These are phyloP conservation scores for Acacia confusa DNA, from an alignment of 306 rosid species.

Conservation along the genomic window DNA sequence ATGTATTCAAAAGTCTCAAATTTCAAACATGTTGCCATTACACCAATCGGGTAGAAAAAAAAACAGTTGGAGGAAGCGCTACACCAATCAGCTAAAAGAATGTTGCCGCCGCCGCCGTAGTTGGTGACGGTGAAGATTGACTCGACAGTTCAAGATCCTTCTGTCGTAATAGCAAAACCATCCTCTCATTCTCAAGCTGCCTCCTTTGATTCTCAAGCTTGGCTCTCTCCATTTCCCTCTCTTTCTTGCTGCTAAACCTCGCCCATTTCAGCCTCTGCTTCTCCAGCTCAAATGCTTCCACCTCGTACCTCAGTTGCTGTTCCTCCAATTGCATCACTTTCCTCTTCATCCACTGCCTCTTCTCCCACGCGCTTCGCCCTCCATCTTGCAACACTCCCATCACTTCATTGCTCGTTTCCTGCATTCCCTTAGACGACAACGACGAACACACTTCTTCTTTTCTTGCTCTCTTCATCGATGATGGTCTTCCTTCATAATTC, in stretches of 20 bases:
- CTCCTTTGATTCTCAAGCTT: slow-evolving; percentile 70
- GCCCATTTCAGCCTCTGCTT: slow-evolving; percentile 84
- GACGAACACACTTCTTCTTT: slow-evolving; percentile 34
- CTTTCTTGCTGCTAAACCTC: slow-evolving; percentile 77
- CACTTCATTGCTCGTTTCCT: slow-evolving; percentile 52
- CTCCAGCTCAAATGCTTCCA: slow-evolving; percentile 68
- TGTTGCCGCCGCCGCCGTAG: slow-evolving; percentile 37
- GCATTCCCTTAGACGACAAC: slow-evolving; percentile 33
- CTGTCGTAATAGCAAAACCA: slow-evolving; percentile 61
- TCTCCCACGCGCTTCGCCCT: slow-evolving; percentile 63
- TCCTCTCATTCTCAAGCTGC: slow-evolving; percentile 69
- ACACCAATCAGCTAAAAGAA: slow-evolving; percentile 50
- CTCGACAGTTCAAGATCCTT: slow-evolving; percentile 64
- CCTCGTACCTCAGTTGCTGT: slow-evolving; percentile 49
- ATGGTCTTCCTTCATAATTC: slow-evolving; percentile 39
- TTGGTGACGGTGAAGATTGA: slow-evolving; percentile 41
- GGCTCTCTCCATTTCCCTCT: slow-evolving; percentile 82
- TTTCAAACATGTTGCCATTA: not conserved
- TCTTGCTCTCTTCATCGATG: slow-evolving; percentile 45
- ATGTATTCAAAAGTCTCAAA: not conserved
- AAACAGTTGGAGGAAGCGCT: not conserved
- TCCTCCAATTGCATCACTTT: slow-evolving; percentile 64
- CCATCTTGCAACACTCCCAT: slow-evolving; percentile 64
- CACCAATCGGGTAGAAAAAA: not conserved
- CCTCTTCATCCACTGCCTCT: slow-evolving; percentile 77